phyloP scores from a whole-genome alignment of 2,329 filamentous ascomycete genomes.

The Colletotrichum agaves region DNA sequence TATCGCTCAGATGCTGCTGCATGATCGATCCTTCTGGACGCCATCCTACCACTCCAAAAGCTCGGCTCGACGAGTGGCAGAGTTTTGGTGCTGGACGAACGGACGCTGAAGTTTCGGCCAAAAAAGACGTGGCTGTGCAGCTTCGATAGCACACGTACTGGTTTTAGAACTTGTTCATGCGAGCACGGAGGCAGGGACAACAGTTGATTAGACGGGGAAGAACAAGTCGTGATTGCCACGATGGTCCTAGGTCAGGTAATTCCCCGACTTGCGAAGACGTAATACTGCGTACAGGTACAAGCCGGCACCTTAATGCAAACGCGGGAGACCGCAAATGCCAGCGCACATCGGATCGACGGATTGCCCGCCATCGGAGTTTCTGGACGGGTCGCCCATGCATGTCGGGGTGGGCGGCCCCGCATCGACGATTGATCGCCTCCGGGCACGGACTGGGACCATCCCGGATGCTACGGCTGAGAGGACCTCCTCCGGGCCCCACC shows the following conservation, averaged over 20 bases:
- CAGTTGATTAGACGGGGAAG: neutral
- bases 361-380: neutral
- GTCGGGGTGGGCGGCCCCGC: conserved; percentile 13
- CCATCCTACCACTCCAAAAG: neutral
- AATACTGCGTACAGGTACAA: too few relatives aligned
- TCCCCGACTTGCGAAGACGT: neutral
- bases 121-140: conserved; percentile 30
- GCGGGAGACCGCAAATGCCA: neutral
- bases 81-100: neutral
- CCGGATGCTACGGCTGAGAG: conserved; percentile 15
- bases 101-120: conserved; percentile 18
- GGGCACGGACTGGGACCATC: conserved; percentile 20
- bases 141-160: neutral
- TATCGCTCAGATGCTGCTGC: neutral
- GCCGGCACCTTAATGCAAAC: neutral
- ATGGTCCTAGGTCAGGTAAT: conserved; percentile 11
- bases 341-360: conserved; percentile 14
- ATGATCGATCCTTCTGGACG: neutral
- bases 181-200: neutral
- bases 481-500: neutral
- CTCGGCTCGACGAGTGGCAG: neutral
- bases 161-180: conserved; percentile 23
- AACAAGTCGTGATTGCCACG: neutral
- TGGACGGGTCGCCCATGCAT: conserved; percentile 4
- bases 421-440: conserved; percentile 18